Evolutionary conservation across 306 rosid genomes (phyloP), one percentile per base, ranked within the genome.

Genomic region (Spatholobus suberectus): DNA sequence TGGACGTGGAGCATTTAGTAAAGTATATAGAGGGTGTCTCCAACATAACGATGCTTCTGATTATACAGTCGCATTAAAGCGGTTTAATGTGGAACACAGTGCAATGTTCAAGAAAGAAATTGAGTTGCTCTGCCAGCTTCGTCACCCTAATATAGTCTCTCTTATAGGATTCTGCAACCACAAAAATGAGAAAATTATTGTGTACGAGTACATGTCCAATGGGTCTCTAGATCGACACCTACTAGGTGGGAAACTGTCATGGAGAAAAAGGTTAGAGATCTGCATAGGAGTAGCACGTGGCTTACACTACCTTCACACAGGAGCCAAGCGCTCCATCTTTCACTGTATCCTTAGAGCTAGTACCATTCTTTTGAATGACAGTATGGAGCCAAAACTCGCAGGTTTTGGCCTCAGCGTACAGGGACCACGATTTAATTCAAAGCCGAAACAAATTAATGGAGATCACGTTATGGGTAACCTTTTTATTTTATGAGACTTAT

Each of bases 291-390:
- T 12, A 9, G 75, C 82, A 0, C 20, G 47, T 24, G 83, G 52
- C 18, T 17, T 75, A 8, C 88, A 81, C 38, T 81, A 69, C 46
- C 79, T 85, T 75, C 88, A 85, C n/a, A 0, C 70, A 0, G 82
- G 85, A 29, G 37, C 70, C n/a, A 85, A 85, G 43, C 66, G 51
- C 32, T 0, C 79, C 20, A 17, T 81, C 47, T 6, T 80, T 38
- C 63, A 49, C 15, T 26, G 79, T 4, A 2, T 59, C 35, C 14
- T 27, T 0, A 61, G 34, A 2, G 3, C 8, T 1, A 1, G 0
- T 0, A 24, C 6, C 20, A 61, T 81, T 40, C 63, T 81, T 10
- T 15, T 51, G 71, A 83, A 70, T 38, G 3, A 14, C 7, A 20
- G 24, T 0, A 24, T 77, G 59, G 40, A 40, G 2, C 83, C 83